A percentile compares a stretch with the other conserved stretches of the same genome.
Conservation (phyloP, 805 yeast genomes). For the Kuraishia cidri region DNA sequence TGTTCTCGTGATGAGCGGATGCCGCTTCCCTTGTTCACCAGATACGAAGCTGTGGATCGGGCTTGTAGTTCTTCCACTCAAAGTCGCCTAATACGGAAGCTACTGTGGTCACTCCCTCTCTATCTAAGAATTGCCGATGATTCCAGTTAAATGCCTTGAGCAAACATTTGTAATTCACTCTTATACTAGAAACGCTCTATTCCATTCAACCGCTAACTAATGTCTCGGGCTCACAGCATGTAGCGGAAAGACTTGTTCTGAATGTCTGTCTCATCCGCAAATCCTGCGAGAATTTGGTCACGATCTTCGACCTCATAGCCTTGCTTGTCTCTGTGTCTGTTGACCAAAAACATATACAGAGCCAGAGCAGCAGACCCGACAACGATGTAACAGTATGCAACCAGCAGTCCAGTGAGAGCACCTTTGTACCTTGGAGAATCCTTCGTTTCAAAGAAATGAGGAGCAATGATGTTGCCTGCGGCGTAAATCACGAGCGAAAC, state of each 20-base stretch:
- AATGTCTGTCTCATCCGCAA: conserved; percentile 36
- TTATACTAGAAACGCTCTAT: no score
- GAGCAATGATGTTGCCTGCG: conserved; percentile 59
- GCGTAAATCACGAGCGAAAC: conserved; percentile 52
- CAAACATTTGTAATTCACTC: no score
- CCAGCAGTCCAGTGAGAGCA: conserved; percentile 45
- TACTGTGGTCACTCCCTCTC: no score
- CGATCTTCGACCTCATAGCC: conserved; percentile 18
- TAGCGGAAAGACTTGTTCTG: conserved; percentile 29
- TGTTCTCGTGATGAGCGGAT: no score
- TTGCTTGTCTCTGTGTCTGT: conserved; percentile 13
- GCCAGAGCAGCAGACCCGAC: conserved; percentile 14
- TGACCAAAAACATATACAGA: conserved; percentile 13
- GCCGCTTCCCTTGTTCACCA: no score
- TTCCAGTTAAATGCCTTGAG: no score
- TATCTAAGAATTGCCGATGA: no score
- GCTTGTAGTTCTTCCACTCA: no score
- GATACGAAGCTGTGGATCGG: no score
- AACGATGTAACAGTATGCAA: conserved; percentile 23
- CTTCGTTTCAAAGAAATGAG: conserved; percentile 50
- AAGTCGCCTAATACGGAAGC: no score
- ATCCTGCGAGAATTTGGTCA: conserved; percentile 16
- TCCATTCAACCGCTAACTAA: no score
- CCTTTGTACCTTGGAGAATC: conserved; percentile 51
- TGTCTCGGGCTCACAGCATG: conserved; percentile 9